Base-by-base conservation (phyloP, 148 eudicot species). In the Persicaria maculosa region DNA sequence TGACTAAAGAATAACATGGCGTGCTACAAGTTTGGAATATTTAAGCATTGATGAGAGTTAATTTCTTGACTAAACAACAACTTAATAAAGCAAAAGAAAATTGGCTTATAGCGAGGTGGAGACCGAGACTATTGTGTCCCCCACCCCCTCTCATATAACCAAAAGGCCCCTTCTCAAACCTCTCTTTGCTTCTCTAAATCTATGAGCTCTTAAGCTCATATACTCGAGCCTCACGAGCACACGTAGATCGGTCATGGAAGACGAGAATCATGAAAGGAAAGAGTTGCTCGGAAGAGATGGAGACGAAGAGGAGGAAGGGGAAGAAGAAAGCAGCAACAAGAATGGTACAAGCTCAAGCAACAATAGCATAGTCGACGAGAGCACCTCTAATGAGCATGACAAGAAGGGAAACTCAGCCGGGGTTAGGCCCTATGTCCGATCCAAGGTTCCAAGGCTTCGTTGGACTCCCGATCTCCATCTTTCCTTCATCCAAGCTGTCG, bases 391-490 rank as follows among this genome's bases (percentile, higher is more conserved):
- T 2, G 73, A 71, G 67, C 61, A 75, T 15, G 82, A 83, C 20
- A 88, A 87, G 81, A 87, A 82, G 77, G 84, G 73, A 11, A 71
- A 22, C 73, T 71, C 73, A 19, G 2, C 53, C 44, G 90, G 90
- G 80, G 92, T 93, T 17, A 86, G 98, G 81, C 96, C 82, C 4
- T 93, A 93, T n/a, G 79, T 77, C 61, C 91, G 98, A 6, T 93
- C 98, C 2, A 93, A 91, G 85, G 86, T 84, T 80, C 96, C 97
- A 1, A 79, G 98, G 72, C 93, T 93, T 19, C 81, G 97, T 36
- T 93, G 98, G 97, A 93, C 98, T 0, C 97, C 98, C 14, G 98
- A 90, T 71, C 98, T 93, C 76, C 98, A 93, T 65, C 92, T 88
- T 74, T 86, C 93, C 76, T 93, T 93, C 78, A 81, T 85, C 78